Evolutionary conservation across 2,329 filamentous ascomycete species (phyloP), one percentile per base, ranked within the genome.

Genomic region (Fusarium sp.): DNA sequence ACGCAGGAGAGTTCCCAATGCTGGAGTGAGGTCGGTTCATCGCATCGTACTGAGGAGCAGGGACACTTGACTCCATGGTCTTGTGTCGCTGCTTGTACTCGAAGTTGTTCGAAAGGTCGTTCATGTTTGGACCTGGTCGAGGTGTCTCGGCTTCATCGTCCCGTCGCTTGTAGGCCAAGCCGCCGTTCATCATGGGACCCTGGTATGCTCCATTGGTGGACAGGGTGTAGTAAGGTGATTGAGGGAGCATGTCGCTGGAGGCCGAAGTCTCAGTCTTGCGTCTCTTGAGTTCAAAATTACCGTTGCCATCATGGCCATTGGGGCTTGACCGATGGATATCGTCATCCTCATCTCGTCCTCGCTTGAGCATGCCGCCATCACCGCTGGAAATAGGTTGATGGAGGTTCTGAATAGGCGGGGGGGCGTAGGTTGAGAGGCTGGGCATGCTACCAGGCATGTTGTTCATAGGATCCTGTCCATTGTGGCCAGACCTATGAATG

Each of bases 71-170:
- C 72, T 92, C 89, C 67, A 88, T 86, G 1, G 92, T 94, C 83
- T 94, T 95, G 68, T 92, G 89, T 71, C 93, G 89, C 82, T 97
- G 89, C 82, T 97, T 97, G 62, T 91, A 79, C 23, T 91, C 87
- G 66, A 89, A 81, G 44, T 90, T 88, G 12, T 73, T 75, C 71
- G 77, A 73, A 23, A 69, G 58, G 20, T 71, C 72, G 23, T 74
- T 59, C 16, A 72, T 76, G 44, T 86, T 86, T 74, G 85, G 89
- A 38, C 88, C 85, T 23, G 90, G 86, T 13, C 91, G 89, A 51
- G 85, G 83, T 59, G 83, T 65, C 23, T 84, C 82, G 26, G 91
- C 88, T 20, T 89, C 87, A 33, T 93, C 90, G 33, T 85, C 83
- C 12, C 84, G 83, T 55, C 84, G 78, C 76, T 86, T 86, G 53